Conservation (phyloP, 176 grass and related monocot species). For the Puya raimondii region DNA sequence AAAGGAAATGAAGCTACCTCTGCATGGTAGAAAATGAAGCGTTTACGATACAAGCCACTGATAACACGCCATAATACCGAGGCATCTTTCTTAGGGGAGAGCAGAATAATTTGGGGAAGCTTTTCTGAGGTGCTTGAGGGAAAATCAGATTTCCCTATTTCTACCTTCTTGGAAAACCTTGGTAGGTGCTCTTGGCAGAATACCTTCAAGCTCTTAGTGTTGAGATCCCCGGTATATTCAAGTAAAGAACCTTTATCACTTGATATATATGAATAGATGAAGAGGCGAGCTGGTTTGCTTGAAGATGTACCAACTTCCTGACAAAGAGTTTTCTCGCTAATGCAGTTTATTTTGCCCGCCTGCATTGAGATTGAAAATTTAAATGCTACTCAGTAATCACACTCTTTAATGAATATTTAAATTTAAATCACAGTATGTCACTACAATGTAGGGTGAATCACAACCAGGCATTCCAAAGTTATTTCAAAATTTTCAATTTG, state of each 20-base stretch:
- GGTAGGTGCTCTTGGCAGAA: conserved; percentile 89
- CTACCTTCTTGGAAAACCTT: conserved; percentile 71
- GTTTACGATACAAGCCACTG: conserved; percentile 65
- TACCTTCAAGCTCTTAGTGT: conserved; percentile 72
- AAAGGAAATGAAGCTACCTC: conserved; percentile 34
- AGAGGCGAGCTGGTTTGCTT: conserved; percentile 51
- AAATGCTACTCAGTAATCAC: not conserved
- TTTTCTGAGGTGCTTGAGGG: conserved; percentile 34
- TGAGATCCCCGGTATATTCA: conserved; percentile 69
- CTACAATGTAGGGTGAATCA: too few relatives aligned
- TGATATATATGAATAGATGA: conserved; percentile 69
- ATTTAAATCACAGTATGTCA: not conserved
- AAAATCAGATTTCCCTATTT: conserved; percentile 48
- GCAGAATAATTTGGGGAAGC: conserved; percentile 67
- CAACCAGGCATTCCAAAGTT: too few relatives aligned
- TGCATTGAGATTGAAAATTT: conserved; percentile 32
- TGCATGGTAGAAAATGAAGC: conserved; percentile 70
- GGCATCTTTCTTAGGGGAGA: conserved; percentile 83
- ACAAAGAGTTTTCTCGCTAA: conserved; percentile 57
- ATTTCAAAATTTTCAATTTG: too few relatives aligned
- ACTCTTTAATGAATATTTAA: not conserved
- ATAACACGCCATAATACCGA: conserved; percentile 79
- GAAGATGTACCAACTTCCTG: conserved; percentile 44
- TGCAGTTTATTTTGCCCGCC: conserved; percentile 77
- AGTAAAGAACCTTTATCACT: conserved; percentile 59